Conservation (phyloP, 1,284 basidiomycete genomes). For the Ganoderma leucocontextum region DNA sequence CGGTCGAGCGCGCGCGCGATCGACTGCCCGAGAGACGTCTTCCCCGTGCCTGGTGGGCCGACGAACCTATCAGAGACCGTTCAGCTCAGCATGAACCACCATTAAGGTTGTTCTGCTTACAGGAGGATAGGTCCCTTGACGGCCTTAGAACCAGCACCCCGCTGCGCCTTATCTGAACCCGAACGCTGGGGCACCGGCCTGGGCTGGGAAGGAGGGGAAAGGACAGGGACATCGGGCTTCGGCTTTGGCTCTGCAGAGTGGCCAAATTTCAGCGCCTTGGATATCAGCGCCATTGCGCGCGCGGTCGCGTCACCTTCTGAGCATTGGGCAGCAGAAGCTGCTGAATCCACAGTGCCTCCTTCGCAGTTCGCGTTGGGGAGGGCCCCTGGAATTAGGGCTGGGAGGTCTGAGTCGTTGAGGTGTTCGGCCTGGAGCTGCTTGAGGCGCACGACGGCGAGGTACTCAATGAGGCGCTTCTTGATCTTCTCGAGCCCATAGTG, state of each 20-base stretch:
- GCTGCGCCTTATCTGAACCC: constrained; percentile 4
- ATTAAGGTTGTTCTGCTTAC: constrained; percentile 49
- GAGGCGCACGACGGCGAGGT: constrained; percentile 87
- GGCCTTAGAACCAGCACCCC: constrained; percentile 42
- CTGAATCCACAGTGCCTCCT: constrained; percentile 7
- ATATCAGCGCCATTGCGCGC: constrained; percentile 27
- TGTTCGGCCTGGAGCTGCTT: constrained; percentile 62
- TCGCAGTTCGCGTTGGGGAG: constrained; percentile 5
- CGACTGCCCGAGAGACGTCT: constrained; percentile 88
- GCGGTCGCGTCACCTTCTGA: constrained; percentile 31
- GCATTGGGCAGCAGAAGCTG: constrained; percentile 5
- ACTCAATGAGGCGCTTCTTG: constrained; percentile 91
- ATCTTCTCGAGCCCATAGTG: constrained; percentile 92
- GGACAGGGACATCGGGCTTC: constrained; percentile 8
- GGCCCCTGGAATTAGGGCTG: not conserved
- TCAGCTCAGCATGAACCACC: constrained; percentile 5
- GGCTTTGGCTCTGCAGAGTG: constrained; percentile 20
- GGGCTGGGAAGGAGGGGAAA: not conserved
- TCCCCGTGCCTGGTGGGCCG: constrained; percentile 86
- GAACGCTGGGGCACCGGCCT: not conserved
- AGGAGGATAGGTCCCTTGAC: constrained; percentile 87
- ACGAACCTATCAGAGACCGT: constrained; percentile 61
- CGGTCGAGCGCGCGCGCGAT: constrained; percentile 84
- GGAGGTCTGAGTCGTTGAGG: constrained; percentile 38
- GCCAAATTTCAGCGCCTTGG: constrained; percentile 29